These are phyloP conservation scores for Protomyces gravidus DNA, from an alignment of 1,139 yeast genomes.

Conservation along the genomic window DNA sequence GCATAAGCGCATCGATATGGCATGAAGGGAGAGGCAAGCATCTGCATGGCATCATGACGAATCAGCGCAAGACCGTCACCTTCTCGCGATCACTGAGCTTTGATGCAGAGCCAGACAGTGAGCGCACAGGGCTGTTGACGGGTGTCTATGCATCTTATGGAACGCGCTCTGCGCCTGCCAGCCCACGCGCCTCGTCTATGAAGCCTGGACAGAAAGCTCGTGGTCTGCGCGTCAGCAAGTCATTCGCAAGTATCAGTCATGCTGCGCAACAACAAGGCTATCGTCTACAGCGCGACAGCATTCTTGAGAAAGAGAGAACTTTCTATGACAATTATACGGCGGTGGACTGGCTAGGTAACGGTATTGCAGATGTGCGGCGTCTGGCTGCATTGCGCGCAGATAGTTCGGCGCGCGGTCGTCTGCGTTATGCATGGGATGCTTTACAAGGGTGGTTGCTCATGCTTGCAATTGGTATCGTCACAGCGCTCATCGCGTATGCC, in stretches of 20 bases:
- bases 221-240: not conserved
- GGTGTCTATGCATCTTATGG: not conserved
- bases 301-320: constrained; percentile 14
- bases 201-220: not conserved
- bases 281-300: not conserved
- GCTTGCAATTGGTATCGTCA: constrained; percentile 43
- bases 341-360: constrained; percentile 59
- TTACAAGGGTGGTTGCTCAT: constrained; percentile 49
- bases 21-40: too few species aligned
- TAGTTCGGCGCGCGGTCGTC: constrained; percentile 24
- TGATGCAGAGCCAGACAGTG: not conserved
- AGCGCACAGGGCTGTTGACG: not conserved
- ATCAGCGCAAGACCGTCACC: not conserved
- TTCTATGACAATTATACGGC: constrained; percentile 63
- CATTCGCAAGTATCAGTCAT: not conserved
- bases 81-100: not conserved
- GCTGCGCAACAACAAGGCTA: not conserved
- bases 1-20: too few species aligned
- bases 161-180: constrained; percentile 1
- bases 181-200: not conserved
- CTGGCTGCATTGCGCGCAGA: constrained; percentile 43
- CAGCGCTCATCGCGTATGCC: constrained; percentile 52
- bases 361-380: constrained; percentile 49
- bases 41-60: not conserved
- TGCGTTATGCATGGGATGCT: constrained; percentile 40